Evolutionary conservation across 192 early-diverging fungal species (phyloP), one percentile per base, ranked within the genome.

Genomic region (Coemansia sp.): DNA sequence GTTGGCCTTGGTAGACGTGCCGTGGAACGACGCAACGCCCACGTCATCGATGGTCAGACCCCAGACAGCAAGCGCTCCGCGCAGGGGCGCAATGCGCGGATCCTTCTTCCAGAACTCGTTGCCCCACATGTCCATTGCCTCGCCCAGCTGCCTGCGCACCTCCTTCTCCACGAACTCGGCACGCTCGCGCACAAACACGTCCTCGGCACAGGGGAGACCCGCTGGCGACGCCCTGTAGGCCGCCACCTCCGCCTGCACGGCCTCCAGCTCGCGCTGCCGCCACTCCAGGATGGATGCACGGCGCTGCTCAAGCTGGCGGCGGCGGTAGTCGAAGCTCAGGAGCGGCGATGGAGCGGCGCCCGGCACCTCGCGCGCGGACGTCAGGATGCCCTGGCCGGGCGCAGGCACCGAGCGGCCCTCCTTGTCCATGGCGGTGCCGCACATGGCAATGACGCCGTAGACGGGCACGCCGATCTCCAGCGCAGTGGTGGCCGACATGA

Each of bases 361-460:
- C 40, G 82, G 63, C 41, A 70, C 67, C 79, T 96, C 93, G 55
- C 91, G 87, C 59, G 94, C 94, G 36, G 93, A 93, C 50, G 93
- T 94, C 63, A 96, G 79, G 55, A 96, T 91, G 44, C 94, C 94
- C 74, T 93, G 94, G 53, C 94, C 94, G 64, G 94, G 94, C 55
- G 94, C 94, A 36, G 94, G 94, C 42, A 96, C 86, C 25, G 92
- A 93, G 47, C 92, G 89, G 59, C 92, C 92, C 82, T 94, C 89
- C 86, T 96, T 96, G 81, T 96, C 94, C 33, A 89, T 91, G 45
- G 94, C 92, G 47, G 93, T 96, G 83, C 89, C 92, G 63, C 88
- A 91, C 61, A 87, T 78, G 48, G 88, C 94, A 64, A 96, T 81
- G 61, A 96, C 87, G 83, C 87, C 94, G 61, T 92, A 91, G 61